Percentiles rank a stretch among this genome's conserved stretches.
phyloP scores from a whole-genome alignment of 1,139 yeast species.

The Nakaseomyces kungkrabaensis region DNA sequence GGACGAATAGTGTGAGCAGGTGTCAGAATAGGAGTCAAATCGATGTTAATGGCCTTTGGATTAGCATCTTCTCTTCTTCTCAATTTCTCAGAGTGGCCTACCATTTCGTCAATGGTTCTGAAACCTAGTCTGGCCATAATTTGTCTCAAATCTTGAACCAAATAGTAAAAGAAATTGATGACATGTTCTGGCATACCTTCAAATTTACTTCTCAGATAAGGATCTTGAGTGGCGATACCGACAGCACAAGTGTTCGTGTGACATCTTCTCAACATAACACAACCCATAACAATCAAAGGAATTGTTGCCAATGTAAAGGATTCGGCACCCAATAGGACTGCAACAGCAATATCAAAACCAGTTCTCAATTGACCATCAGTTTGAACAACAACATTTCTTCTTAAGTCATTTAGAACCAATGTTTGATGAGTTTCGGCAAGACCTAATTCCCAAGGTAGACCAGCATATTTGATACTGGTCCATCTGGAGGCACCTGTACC shows the following conservation, averaged over 20 bases:
- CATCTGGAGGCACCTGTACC: slow-evolving; percentile 99
- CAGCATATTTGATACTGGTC: slow-evolving; percentile 95
- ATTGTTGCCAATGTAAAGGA: slow-evolving; percentile 98
- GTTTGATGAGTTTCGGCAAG: slow-evolving; percentile 98
- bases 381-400: slow-evolving; percentile 92
- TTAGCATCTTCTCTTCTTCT: slow-evolving; percentile 78
- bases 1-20: slow-evolving; percentile 97
- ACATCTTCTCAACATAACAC: slow-evolving; percentile 92
- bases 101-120: slow-evolving; percentile 95
- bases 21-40: slow-evolving; percentile 83
- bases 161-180: slow-evolving; percentile 90
- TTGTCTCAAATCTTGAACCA: slow-evolving; percentile 83
- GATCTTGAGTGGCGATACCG: slow-evolving; percentile 98
- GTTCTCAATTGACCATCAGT: slow-evolving; percentile 97
- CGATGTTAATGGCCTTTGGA: slow-evolving; percentile 86
- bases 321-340: slow-evolving; percentile 93
- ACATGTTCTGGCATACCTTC: slow-evolving; percentile 98
- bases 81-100: slow-evolving; percentile 90
- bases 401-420: slow-evolving; percentile 82
- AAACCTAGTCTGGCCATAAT: slow-evolving; percentile 93
- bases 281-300: slow-evolving; percentile 94
- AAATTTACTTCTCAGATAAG: slow-evolving; percentile 83
- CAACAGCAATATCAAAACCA: slow-evolving; percentile 88
- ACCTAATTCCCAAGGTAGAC: slow-evolving; percentile 98
- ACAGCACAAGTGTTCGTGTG: slow-evolving; percentile 93